These are phyloP conservation scores for Lactarius quietus DNA, from an alignment of 768 basidiomycete genomes.

Conservation along the genomic window DNA sequence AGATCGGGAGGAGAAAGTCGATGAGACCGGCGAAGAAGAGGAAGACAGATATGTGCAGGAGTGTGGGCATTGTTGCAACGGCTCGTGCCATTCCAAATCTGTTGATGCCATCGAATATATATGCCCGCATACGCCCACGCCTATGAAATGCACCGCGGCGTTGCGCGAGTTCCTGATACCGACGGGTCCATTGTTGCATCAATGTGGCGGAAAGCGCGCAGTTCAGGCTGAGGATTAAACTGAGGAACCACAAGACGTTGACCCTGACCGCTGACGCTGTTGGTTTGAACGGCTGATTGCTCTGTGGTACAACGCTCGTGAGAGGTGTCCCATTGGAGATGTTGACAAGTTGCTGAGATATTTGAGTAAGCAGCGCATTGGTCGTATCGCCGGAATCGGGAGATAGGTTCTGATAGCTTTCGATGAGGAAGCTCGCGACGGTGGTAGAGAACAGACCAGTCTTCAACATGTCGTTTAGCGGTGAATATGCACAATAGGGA, in stretches of 20 bases:
- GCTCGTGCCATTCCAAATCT: neutral
- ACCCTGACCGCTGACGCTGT: neutral
- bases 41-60: slow-evolving; percentile 10
- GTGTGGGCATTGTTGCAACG: slow-evolving; percentile 1
- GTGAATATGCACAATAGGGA: neutral
- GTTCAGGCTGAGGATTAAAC: too few species aligned
- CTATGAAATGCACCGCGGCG: neutral
- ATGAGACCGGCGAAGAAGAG: slow-evolving; percentile 18
- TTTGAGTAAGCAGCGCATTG: too few species aligned
- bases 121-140: neutral
- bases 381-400: too few species aligned
- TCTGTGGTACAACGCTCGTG: neutral
- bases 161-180: too few species aligned
- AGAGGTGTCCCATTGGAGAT: neutral
- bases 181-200: too few species aligned
- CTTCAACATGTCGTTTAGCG: neutral
- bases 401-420: neutral
- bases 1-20: slow-evolving; percentile 7
- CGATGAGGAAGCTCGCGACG: slow-evolving; percentile 13
- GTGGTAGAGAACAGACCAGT: slow-evolving; percentile 19
- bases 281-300: neutral
- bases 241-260: slow-evolving; percentile 1
- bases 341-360: too few species aligned
- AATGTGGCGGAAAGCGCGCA: too few species aligned
- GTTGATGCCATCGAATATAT: neutral